Conservation (phyloP, 257 asterid genomes). For the Anisodus acutangulus region DNA sequence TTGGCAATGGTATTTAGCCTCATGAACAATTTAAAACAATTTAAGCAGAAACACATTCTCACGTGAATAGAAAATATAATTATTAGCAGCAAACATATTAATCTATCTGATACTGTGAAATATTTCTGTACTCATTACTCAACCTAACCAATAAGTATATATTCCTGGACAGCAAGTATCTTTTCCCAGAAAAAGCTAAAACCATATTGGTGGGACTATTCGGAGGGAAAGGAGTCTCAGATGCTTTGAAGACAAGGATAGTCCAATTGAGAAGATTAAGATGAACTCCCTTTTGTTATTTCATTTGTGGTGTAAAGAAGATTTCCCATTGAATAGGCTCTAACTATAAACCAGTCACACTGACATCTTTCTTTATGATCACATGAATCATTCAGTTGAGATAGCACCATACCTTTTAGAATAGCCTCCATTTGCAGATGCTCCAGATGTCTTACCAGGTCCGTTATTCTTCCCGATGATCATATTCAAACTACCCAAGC, state of each 20-base stretch:
- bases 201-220: not conserved
- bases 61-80: not conserved
- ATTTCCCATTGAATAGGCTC: not conserved
- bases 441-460: conserved; percentile 63
- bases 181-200: not conserved
- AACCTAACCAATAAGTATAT: conserved; percentile 16
- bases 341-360: not conserved
- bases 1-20: conserved; percentile 24
- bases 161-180: conserved; percentile 15
- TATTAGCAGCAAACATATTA: not conserved
- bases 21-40: conserved; percentile 6
- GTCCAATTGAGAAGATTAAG: conserved; percentile 2
- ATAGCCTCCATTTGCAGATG: conserved; percentile 71
- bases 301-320: conserved; percentile 1
- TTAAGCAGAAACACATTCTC: not conserved
- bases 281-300: not conserved
- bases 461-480: conserved; percentile 73
- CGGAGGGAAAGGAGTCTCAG: not conserved
- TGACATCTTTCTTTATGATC: conserved; percentile 20
- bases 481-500: conserved; percentile 88
- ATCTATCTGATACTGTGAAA: conserved; percentile 1
- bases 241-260: conserved; percentile 10
- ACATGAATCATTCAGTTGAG: conserved; percentile 12
- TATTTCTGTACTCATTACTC: not conserved
- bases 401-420: conserved; percentile 66